A percentile compares a stretch with the other conserved stretches of the same genome.
phyloP scores from a whole-genome alignment of 352 stramenopile species.

The Globisporangium cederbergense region DNA sequence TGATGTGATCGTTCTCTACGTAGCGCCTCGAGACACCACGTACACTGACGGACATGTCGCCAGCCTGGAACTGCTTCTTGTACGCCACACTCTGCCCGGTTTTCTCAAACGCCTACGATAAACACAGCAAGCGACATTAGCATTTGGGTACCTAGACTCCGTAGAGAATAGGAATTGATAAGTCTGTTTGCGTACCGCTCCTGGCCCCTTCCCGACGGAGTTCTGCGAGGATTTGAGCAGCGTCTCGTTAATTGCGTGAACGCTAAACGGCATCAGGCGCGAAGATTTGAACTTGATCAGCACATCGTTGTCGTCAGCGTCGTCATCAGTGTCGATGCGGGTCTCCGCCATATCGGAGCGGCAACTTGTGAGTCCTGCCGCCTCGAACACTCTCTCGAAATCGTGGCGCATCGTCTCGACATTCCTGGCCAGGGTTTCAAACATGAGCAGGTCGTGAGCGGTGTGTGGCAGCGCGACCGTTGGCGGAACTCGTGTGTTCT shows the following conservation, averaged over 20 bases:
- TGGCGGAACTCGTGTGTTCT: too few relatives aligned
- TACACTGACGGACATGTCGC: background rate
- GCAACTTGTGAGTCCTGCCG: background rate
- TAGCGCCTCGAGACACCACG: conserved; percentile 13
- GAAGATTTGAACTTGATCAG: conserved; percentile 9
- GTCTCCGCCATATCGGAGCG: conserved; percentile 1
- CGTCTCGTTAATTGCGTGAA: conserved; percentile 8
- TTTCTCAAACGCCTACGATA: background rate
- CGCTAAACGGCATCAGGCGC: conserved; percentile 10
- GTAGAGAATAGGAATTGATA: too few relatives aligned
- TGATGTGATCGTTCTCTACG: conserved; percentile 3
- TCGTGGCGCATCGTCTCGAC: conserved; percentile 9
- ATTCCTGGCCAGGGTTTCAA: background rate
- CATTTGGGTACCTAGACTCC: too few relatives aligned
- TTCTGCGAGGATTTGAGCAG: background rate
- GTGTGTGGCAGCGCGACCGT: background rate
- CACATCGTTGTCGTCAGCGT: background rate
- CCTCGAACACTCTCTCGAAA: conserved; percentile 7
- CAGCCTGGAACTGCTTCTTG: conserved; percentile 12
- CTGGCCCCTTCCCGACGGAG: background rate
- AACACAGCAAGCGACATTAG: too few relatives aligned
- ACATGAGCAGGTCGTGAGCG: background rate
- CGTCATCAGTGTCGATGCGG: background rate
- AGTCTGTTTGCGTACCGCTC: background rate
- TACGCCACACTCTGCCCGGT: conserved; percentile 1